Evolutionary conservation across 164 flowering plant genomes (phyloP).

Genomic region (Magnolia sinica): DNA sequence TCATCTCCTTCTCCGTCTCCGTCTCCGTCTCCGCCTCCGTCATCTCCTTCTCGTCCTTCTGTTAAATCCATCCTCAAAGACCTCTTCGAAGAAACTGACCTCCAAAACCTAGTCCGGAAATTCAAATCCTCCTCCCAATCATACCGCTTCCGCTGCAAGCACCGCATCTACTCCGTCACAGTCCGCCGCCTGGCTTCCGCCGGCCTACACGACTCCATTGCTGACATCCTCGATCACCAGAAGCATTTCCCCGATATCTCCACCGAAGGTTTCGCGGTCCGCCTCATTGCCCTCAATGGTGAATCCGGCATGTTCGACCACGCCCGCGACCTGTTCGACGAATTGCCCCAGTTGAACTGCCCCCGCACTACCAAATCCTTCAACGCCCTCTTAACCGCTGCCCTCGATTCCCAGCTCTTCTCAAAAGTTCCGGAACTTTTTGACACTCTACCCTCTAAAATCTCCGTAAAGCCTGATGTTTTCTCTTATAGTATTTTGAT

Average conservation of each 20-base stretch:
- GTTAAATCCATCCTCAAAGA: not conserved
- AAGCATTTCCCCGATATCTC: constrained; percentile 29
- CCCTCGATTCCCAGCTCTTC: constrained; percentile 25
- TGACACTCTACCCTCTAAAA: constrained; percentile 20
- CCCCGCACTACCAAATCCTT: constrained; percentile 33
- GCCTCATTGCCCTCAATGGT: constrained; percentile 31
- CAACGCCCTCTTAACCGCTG: constrained; percentile 48
- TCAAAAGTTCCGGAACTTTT: constrained; percentile 34
- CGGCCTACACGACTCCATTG: constrained; percentile 23
- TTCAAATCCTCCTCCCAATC: constrained; percentile 37
- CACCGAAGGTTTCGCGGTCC: constrained; percentile 27
- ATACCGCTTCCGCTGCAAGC: constrained; percentile 36
- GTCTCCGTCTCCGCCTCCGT: constrained; percentile 5
- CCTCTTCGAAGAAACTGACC: constrained; percentile 31
- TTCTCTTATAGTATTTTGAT: constrained; percentile 39
- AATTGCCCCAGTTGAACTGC: constrained; percentile 46
- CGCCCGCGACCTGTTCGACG: constrained; percentile 51
- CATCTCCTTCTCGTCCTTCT: not conserved
- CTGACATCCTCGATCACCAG: constrained; percentile 40
- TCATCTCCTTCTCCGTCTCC: not conserved
- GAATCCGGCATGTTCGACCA: constrained; percentile 40
- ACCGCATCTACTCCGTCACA: constrained; percentile 18
- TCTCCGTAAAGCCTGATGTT: constrained; percentile 27
- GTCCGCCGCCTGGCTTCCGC: constrained; percentile 36
- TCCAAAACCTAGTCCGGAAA: constrained; percentile 31